Percentiles rank a stretch among this genome's conserved stretches.
phyloP scores from a whole-genome alignment of 306 rosid species.

The Morella rubra region DNA sequence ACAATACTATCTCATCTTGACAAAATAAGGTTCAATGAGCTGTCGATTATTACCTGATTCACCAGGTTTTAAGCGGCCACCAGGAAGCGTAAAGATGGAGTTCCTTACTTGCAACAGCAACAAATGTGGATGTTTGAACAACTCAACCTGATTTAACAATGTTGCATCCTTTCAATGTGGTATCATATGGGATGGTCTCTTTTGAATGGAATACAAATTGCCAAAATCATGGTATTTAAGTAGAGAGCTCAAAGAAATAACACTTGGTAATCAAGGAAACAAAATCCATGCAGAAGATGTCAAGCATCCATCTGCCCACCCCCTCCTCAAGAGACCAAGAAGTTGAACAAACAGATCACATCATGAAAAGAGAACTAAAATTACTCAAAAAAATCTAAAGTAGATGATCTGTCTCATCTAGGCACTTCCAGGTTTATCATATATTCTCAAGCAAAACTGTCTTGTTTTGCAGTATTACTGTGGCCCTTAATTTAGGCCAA shows the following conservation, averaged over 20 bases:
- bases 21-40: constrained; percentile 10
- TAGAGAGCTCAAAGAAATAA: neutral
- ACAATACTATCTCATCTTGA: neutral
- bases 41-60: constrained; percentile 65
- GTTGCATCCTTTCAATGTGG: constrained; percentile 14
- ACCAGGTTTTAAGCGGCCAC: constrained; percentile 83
- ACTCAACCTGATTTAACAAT: constrained; percentile 67
- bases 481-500: neutral
- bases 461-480: neutral
- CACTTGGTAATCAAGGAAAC: neutral
- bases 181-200: neutral
- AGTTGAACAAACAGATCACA: neutral
- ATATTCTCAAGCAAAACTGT: neutral
- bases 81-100: constrained; percentile 77
- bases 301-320: constrained; percentile 5
- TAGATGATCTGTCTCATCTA: neutral
- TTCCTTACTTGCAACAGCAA: constrained; percentile 74
- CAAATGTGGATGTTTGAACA: constrained; percentile 91
- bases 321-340: neutral
- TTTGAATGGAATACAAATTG: neutral
- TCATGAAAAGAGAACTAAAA: neutral
- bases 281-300: neutral
- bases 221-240: constrained; percentile 1
- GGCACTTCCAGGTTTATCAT: neutral
- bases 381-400: neutral